Evolutionary conservation across 495 filamentous ascomycete genomes (phyloP).

Genomic region (Gamarada debralockiae): DNA sequence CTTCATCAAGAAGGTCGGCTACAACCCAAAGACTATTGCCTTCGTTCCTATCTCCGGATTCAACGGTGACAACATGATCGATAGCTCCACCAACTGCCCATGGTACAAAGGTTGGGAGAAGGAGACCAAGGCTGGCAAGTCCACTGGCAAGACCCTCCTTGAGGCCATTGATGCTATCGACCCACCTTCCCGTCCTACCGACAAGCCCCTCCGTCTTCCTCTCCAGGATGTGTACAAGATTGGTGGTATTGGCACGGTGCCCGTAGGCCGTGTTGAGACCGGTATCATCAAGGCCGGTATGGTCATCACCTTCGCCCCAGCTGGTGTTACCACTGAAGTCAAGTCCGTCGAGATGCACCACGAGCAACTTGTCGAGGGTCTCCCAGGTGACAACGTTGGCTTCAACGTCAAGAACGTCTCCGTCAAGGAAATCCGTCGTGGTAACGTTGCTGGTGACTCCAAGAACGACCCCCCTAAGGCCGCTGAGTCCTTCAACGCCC

Average conservation of each 20-base stretch:
- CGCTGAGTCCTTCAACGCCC: constrained; percentile 92
- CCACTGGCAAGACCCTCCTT: constrained; percentile 93
- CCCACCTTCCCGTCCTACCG: constrained; percentile 85
- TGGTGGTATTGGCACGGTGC: constrained; percentile 98
- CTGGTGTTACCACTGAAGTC: constrained; percentile 99
- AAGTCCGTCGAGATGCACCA: constrained; percentile 99
- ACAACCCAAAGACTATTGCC: constrained; percentile 96
- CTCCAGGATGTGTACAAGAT: constrained; percentile 99
- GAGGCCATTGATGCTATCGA: constrained; percentile 99
- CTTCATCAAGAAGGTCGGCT: constrained; percentile 99
- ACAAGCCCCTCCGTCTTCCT: constrained; percentile 98
- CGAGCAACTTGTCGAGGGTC: constrained; percentile 95
- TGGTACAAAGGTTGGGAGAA: constrained; percentile 99
- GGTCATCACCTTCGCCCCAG: constrained; percentile 94
- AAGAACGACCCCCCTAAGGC: constrained; percentile 97
- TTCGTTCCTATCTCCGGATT: constrained; percentile 99
- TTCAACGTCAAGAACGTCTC: constrained; percentile 99
- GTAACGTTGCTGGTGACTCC: constrained; percentile 98
- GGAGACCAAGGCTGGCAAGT: constrained; percentile 92
- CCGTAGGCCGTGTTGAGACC: constrained; percentile 99
- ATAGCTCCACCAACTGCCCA: constrained; percentile 86
- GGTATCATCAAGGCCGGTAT: constrained; percentile 97
- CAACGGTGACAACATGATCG: constrained; percentile 99
- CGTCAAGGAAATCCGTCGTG: constrained; percentile 99
- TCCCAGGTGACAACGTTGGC: constrained; percentile 98